Base-by-base conservation (phyloP, 2,329 filamentous ascomycete genomes). In the Moelleriella libera region DNA sequence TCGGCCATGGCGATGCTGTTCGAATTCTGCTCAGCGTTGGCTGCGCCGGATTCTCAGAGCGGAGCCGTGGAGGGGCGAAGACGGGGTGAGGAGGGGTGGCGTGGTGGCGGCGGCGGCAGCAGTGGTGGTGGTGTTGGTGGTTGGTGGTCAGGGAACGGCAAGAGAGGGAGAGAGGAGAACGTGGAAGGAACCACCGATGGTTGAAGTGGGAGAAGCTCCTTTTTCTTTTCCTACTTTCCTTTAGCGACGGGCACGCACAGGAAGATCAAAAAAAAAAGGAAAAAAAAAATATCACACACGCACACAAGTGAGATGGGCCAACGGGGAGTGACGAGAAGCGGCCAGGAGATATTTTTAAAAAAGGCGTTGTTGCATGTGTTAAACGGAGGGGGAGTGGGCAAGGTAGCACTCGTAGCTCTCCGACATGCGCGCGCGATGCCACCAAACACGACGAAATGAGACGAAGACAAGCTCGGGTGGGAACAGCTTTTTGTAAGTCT, bases 1-100 rank as follows among this genome's bases (percentile, higher is more conserved):
- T 69, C 66, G 49, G 60, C 56, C 67, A 68, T 68, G 57, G 50
- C 57, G 55, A 47, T 45, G 43, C 45, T 41, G 41, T 41, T 30
- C 28, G 32, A 12, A 14, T 37, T 37, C 8, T 37, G 32, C 32
- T 9, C 32, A 12, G 32, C 8, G 41, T 29, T 41, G 30, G 30
- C n/a, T 29, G 6, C 8, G 14, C 30, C 21, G 43, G 11, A 21
- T 32, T 10, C 5, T 50, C 46, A 44, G 41, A 34, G 46, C 45
- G 46, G 45, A 37, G 32, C 32, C 32, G 32, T 12, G 8, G 32
- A 12, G 12, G 32, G 32, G 32, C 8, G 8, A 12, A 37, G 32
- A 37, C 32, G 47, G 44, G 41, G 40, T n/a, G 5, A 21, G 30
- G 31, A 14, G 43, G 41, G 30, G 47, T 29, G 43, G 34, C 42